These are phyloP conservation scores for Cutaneotrichosporon sp. DNA, from an alignment of 1,284 basidiomycete genomes.

Conservation along the genomic window DNA sequence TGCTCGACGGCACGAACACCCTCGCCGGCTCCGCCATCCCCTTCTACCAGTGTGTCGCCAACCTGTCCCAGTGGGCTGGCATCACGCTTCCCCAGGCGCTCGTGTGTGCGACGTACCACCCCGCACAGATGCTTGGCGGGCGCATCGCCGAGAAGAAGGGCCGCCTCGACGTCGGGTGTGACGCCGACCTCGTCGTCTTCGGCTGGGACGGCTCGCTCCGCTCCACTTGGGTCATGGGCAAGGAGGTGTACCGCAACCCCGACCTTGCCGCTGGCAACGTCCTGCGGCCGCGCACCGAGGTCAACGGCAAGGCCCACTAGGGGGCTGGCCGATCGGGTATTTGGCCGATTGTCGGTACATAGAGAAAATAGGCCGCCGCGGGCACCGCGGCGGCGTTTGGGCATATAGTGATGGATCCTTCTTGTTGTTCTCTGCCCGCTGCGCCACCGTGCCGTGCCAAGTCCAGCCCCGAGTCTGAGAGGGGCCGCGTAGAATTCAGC, in stretches of 20 bases:
- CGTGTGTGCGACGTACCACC: slow-evolving; percentile 78
- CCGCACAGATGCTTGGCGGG: slow-evolving; percentile 74
- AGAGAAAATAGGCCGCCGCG: not conserved
- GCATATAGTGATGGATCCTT: not conserved
- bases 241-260: slow-evolving; percentile 61
- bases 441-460: not conserved
- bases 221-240: slow-evolving; percentile 78
- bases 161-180: slow-evolving; percentile 71
- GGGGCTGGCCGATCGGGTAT: not conserved
- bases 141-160: slow-evolving; percentile 71
- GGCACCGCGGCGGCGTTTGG: not conserved
- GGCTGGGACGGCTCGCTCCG: slow-evolving; percentile 67
- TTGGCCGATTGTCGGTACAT: not conserved
- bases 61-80: slow-evolving; percentile 77
- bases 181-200: slow-evolving; percentile 79
- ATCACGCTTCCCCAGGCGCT: slow-evolving; percentile 80
- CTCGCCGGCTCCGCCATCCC: slow-evolving; percentile 78
- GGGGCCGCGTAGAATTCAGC: not conserved
- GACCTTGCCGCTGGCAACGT: slow-evolving; percentile 10
- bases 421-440: not conserved
- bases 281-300: slow-evolving; percentile 4
- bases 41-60: slow-evolving; percentile 77
- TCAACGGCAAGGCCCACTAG: slow-evolving; percentile 2
- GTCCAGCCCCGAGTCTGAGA: not conserved
- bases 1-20: slow-evolving; percentile 79